These are phyloP conservation scores for Crotalaria pallida DNA, from an alignment of 306 rosid species.

Conservation along the genomic window DNA sequence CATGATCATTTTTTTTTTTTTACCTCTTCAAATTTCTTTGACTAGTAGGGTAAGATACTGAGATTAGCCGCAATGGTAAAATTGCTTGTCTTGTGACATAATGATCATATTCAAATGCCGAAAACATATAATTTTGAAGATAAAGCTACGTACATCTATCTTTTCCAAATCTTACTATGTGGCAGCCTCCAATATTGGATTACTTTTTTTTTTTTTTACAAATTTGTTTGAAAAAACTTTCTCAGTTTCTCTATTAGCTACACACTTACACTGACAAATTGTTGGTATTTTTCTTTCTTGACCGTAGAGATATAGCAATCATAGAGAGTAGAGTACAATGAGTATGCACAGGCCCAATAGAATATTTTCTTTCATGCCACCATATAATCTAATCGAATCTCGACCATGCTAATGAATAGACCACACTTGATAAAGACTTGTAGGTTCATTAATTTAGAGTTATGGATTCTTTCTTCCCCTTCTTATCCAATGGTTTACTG, in stretches of 20 bases:
- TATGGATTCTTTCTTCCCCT: not conserved
- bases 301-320: conserved; percentile 35
- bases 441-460: conserved; percentile 21
- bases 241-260: conserved; percentile 2
- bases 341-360: conserved; percentile 27
- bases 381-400: conserved; percentile 34
- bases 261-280: conserved; percentile 6
- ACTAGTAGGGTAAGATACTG: too few species aligned
- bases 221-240: conserved; percentile 1
- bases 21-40: conserved; percentile 18
- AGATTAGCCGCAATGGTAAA: too few species aligned
- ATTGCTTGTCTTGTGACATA: too few species aligned
- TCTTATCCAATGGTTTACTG: conserved; percentile 9
- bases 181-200: too few species aligned
- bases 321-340: conserved; percentile 29
- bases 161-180: too few species aligned
- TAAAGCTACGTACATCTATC: too few species aligned
- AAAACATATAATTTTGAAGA: too few species aligned
- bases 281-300: conserved; percentile 9
- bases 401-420: conserved; percentile 40
- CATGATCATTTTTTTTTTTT: conserved; percentile 40
- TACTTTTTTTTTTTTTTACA: conserved; percentile 20
- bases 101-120: too few species aligned
- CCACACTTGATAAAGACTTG: conserved; percentile 22
- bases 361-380: conserved; percentile 37